Evolutionary conservation across 2,329 filamentous ascomycete species (phyloP).

Genomic region (Laburnicola sp.): DNA sequence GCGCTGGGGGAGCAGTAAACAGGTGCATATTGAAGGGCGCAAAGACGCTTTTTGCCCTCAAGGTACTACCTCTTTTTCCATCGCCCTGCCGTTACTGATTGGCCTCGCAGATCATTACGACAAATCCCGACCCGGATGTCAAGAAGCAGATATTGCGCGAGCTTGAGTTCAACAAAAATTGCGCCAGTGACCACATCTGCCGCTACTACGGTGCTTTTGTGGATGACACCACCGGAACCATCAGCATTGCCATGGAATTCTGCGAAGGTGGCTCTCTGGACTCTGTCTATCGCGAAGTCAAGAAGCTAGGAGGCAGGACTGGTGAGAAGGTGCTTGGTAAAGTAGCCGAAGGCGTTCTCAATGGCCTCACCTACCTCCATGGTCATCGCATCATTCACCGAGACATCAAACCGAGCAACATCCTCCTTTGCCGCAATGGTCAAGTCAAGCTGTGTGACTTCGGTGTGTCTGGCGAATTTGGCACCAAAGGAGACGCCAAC

Average conservation of each 20-base stretch:
- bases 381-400: constrained; percentile 96
- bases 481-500: constrained; percentile 97
- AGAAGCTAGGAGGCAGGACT: constrained; percentile 89
- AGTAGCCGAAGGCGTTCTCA: constrained; percentile 91
- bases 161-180: constrained; percentile 96
- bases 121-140: constrained; percentile 94
- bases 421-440: constrained; percentile 81
- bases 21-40: constrained; percentile 85
- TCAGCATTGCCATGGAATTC: constrained; percentile 99
- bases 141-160: constrained; percentile 98
- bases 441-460: constrained; percentile 99
- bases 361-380: constrained; percentile 92
- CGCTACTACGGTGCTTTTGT: constrained; percentile 97
- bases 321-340: constrained; percentile 98
- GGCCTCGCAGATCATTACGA: constrained; percentile 76
- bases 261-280: constrained; percentile 96
- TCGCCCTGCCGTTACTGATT: constrained; percentile 15
- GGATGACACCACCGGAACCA: constrained; percentile 92
- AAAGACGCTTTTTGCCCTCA: constrained; percentile 93
- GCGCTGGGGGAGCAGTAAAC: constrained; percentile 93
- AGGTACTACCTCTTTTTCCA: constrained; percentile 60
- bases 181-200: constrained; percentile 94
- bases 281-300: constrained; percentile 96
- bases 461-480: constrained; percentile 95
- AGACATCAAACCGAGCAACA: constrained; percentile 98